Evolutionary conservation across 257 asterid species (phyloP).

Genomic region (Oldenlandia corymbosa): DNA sequence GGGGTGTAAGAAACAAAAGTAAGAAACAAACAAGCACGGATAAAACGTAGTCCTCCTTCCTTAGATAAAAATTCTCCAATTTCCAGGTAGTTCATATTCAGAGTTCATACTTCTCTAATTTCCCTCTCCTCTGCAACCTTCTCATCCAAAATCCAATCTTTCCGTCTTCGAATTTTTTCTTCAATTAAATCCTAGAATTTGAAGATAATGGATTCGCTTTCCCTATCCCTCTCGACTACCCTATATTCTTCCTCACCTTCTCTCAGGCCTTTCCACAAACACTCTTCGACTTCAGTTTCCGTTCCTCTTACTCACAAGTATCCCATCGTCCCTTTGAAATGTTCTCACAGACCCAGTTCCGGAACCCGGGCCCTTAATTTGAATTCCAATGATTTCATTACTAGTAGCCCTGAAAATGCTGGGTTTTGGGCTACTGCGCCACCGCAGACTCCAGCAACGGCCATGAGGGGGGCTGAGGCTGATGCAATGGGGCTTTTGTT

Average conservation of each 20-base stretch:
- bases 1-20: no score
- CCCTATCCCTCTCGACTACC: slow-evolving; percentile 57
- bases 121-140: no score
- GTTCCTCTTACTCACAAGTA: slow-evolving; percentile 21
- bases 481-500: slow-evolving; percentile 83
- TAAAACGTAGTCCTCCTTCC: no score
- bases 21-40: no score
- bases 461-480: slow-evolving; percentile 66
- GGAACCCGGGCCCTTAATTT: slow-evolving; percentile 7
- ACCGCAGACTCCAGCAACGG: slow-evolving; percentile 51
- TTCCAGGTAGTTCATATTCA: no score
- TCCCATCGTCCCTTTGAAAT: slow-evolving; percentile 27
- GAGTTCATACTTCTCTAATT: no score
- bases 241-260: slow-evolving; percentile 20
- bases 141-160: no score
- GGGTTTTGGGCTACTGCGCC: slow-evolving; percentile 39
- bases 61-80: no score
- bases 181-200: no score
- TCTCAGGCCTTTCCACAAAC: slow-evolving; percentile 26
- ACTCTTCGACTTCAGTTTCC: slow-evolving; percentile 20
- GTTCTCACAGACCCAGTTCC: slow-evolving; percentile 24
- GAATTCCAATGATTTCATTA: neutral
- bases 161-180: no score
- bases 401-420: slow-evolving; percentile 18
- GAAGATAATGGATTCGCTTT: slow-evolving; percentile 63